Evolutionary conservation across 805 yeast species (phyloP), one percentile per base, ranked within the genome.

Genomic region (Saccharomyces jurei): DNA sequence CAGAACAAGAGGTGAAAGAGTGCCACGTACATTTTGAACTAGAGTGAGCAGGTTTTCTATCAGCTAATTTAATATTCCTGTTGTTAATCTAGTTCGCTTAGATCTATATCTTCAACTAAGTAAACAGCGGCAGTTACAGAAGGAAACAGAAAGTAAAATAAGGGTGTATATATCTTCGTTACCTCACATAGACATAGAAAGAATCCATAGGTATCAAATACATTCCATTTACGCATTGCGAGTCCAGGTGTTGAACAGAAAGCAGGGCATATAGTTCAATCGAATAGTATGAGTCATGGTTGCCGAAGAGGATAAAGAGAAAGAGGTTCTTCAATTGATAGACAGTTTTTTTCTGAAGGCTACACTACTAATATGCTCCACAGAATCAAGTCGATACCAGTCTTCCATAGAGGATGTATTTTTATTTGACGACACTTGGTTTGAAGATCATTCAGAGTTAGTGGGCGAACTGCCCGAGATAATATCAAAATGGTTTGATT

Each of bases 331-430:
- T 28, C 61, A 75, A 62, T 76, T 79, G 58, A 74, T 78, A 31
- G 78, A 81, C 65, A 83, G 81, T 71, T 86, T 84, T 76, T 86
- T 84, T 61, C 66, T 79, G 48, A 84, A 84, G 63, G 74, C 87
- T 1, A 81, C 84, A 21, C 80, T 81, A 57, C 73, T 84, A 21
- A 76, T 86, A 5, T 67, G 78, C 41, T 80, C 78, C 53, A 70
- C 84, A 4, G 69, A 83, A 55, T 58, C 72, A 1, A 58, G 59
- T 4, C 58, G 65, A 9, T 71, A 66, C n/a, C 56, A 58, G 13
- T 55, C 62, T 9, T 41, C 62, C 13, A 58, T 50, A 28, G 61
- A 58, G 13, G 50, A 48, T 31, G 57, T 51, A 55, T 62, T 54
- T 21, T 53, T 52, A 26, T 53, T 56, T 36, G 60, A 59, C 25